These are phyloP conservation scores for Musa schizocarpa DNA, from an alignment of 176 grass and related monocot genomes.

Conservation along the genomic window DNA sequence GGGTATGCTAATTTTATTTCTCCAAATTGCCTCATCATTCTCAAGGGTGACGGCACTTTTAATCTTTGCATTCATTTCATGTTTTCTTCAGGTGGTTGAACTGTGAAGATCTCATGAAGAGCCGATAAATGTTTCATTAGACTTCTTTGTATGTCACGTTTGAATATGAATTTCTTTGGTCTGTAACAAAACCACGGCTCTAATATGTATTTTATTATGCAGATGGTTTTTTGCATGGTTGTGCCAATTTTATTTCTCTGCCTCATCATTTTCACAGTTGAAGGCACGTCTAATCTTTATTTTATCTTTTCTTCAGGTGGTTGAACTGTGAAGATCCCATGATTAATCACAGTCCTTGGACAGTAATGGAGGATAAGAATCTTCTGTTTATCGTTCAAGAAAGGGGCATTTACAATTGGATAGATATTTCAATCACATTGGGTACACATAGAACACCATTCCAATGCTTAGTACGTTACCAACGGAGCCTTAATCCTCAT, in stretches of 20 bases:
- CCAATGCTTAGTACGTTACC: constrained; percentile 82
- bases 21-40: not conserved
- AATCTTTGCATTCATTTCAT: not conserved
- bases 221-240: not conserved
- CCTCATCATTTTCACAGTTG: not conserved
- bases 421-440: constrained; percentile 61
- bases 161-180: too few relatives aligned
- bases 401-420: constrained; percentile 79
- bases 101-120: constrained; percentile 58
- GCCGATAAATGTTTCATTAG: too few relatives aligned
- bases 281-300: not conserved
- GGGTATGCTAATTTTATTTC: not conserved
- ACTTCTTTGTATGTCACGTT: too few relatives aligned
- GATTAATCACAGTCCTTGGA: constrained; percentile 74
- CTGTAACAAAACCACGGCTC: too few relatives aligned
- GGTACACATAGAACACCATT: constrained; percentile 76
- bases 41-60: not conserved
- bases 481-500: constrained; percentile 91
- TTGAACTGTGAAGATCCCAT: constrained; percentile 78
- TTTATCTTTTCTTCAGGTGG: constrained; percentile 46
- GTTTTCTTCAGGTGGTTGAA: constrained; percentile 67
- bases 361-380: constrained; percentile 62
- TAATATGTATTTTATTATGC: too few relatives aligned
- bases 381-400: constrained; percentile 78
- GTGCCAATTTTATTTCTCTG: not conserved